phyloP scores from a whole-genome alignment of 2,329 filamentous ascomycete genomes.

The Zymoseptoria brevis region DNA sequence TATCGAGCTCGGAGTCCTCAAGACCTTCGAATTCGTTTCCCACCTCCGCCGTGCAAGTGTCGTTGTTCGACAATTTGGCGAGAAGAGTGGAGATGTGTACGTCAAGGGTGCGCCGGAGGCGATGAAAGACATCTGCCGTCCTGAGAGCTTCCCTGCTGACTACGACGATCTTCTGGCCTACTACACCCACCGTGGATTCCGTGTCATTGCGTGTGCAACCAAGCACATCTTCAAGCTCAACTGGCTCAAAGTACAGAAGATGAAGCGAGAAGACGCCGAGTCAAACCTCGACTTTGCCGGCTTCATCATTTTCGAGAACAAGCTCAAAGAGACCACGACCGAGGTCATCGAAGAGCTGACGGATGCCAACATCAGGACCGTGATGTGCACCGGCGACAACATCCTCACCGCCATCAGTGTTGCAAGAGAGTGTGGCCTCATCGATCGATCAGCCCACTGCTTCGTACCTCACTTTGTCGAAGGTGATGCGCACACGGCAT shows the following conservation, averaged over 20 bases:
- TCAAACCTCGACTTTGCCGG: constrained; percentile 77
- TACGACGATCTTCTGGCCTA: constrained; percentile 83
- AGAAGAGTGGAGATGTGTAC: constrained; percentile 76
- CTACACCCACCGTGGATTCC: constrained; percentile 93
- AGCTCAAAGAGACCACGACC: constrained; percentile 81
- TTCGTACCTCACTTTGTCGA: constrained; percentile 85
- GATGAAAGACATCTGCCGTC: constrained; percentile 84
- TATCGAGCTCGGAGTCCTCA: constrained; percentile 82
- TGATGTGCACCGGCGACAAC: constrained; percentile 98
- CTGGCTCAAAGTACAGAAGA: constrained; percentile 92
- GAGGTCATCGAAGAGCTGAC: constrained; percentile 73
- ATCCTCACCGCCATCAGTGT: constrained; percentile 96
- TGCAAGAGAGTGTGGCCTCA: constrained; percentile 77
- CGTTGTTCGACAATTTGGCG: constrained; percentile 79
- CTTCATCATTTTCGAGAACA: constrained; percentile 99
- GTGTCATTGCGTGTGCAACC: constrained; percentile 90
- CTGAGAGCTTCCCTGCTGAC: constrained; percentile 75
- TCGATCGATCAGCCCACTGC: constrained; percentile 74
- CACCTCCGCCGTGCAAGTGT: constrained; percentile 88
- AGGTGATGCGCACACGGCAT: constrained; percentile 65
- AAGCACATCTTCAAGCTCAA: constrained; percentile 81
- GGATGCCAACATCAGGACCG: constrained; percentile 73
- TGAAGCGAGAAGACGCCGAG: constrained; percentile 80
- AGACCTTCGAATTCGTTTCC: constrained; percentile 90
- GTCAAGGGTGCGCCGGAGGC: constrained; percentile 96